Conservation (phyloP, 139 green algal genomes). For the Micractinium conductrix region DNA sequence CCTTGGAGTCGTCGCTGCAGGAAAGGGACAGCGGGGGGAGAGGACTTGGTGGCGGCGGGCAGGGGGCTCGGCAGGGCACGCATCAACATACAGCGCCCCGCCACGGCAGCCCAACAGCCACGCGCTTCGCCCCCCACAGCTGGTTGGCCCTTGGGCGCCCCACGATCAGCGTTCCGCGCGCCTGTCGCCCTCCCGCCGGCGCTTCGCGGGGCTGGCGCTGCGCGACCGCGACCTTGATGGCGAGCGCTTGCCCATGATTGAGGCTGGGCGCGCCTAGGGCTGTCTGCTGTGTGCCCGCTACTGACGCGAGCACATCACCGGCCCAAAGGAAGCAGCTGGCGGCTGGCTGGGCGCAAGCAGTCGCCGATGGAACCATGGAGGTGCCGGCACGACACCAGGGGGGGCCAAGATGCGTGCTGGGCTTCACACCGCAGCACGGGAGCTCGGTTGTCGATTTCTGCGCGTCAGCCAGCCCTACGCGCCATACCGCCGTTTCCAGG, state of each 20-base stretch:
- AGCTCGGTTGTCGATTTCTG: too few relatives aligned
- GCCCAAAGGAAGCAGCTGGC: not conserved
- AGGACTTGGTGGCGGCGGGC: too few relatives aligned
- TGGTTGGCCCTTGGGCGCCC: not conserved
- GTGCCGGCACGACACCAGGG: not conserved
- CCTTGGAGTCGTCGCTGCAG: conserved; percentile 4
- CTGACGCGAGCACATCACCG: not conserved
- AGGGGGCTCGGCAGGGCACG: not conserved
- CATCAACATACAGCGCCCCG: not conserved
- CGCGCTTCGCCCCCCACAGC: too few relatives aligned
- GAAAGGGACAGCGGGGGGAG: not conserved
- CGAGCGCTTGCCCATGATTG: conserved; percentile 10
- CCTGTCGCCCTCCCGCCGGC: conserved; percentile 10
- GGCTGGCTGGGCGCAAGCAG: not conserved
- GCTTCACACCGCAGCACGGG: too few relatives aligned
- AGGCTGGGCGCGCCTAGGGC: not conserved
- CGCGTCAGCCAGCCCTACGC: too few relatives aligned
- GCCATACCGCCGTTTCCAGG: too few relatives aligned
- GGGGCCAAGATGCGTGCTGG: too few relatives aligned
- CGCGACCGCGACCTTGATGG: not conserved
- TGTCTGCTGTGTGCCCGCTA: not conserved
- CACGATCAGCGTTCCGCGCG: not conserved
- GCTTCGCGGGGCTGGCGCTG: conserved; percentile 11
- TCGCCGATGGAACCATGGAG: not conserved
- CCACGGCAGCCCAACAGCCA: not conserved